Evolutionary conservation across 306 rosid species (phyloP).

Genomic region (Vigna unguiculata): DNA sequence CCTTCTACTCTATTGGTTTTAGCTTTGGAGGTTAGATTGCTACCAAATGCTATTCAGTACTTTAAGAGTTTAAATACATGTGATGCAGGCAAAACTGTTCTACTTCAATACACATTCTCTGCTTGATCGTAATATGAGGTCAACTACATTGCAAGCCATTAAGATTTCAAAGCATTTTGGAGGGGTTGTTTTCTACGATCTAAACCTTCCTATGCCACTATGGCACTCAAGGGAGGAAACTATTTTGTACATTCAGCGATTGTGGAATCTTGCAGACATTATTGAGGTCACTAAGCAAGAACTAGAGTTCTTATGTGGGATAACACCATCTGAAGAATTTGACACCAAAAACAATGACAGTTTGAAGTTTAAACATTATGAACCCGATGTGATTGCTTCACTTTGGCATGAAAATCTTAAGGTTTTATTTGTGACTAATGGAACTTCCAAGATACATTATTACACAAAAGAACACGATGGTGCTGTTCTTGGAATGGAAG

Average conservation of each 20-base stretch:
- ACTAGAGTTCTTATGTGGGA: slow-evolving; percentile 87
- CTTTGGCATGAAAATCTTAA: slow-evolving; percentile 90
- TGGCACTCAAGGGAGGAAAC: slow-evolving; percentile 91
- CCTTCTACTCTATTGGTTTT: slow-evolving; percentile 17
- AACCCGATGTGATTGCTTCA: slow-evolving; percentile 66
- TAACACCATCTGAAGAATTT: slow-evolving; percentile 81
- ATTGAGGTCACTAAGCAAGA: slow-evolving; percentile 98
- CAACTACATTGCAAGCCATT: slow-evolving; percentile 83
- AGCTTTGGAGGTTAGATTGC: slow-evolving; percentile 36
- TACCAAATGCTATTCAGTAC: slow-evolving; percentile 8
- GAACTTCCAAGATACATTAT: slow-evolving; percentile 95
- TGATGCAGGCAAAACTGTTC: slow-evolving; percentile 92
- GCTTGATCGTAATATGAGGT: slow-evolving; percentile 88
- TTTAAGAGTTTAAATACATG: slow-evolving; percentile 32
- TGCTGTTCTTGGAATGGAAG: slow-evolving; percentile 88
- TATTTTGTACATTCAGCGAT: slow-evolving; percentile 68
- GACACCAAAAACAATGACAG: slow-evolving; percentile 80
- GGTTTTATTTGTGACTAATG: slow-evolving; percentile 94
- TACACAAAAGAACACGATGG: slow-evolving; percentile 81
- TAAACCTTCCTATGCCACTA: slow-evolving; percentile 89
- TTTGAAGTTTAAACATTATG: slow-evolving; percentile 83
- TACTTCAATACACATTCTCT: slow-evolving; percentile 88
- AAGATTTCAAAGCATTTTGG: slow-evolving; percentile 78
- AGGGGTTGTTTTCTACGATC: slow-evolving; percentile 81
- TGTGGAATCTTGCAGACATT: slow-evolving; percentile 86